Percentiles rank a stretch among this genome's conserved stretches.
Conservation (phyloP, 2,329 filamentous ascomycete genomes). For the Fusarium devonianum region DNA sequence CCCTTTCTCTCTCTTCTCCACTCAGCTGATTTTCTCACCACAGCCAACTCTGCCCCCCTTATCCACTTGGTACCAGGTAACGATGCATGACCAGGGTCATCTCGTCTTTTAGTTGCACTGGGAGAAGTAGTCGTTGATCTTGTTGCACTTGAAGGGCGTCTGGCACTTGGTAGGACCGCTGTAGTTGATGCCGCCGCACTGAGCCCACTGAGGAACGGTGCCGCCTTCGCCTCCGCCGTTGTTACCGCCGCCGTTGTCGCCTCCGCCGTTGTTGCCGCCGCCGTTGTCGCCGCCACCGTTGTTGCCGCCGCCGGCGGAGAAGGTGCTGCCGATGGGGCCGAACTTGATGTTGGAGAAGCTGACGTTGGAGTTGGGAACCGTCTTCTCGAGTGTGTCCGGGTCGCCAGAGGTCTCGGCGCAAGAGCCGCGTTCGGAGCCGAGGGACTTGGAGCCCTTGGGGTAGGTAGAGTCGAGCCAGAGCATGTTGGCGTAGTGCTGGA, state of each 20-base stretch:
- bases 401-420: conserved; percentile 61
- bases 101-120: conserved; percentile 50
- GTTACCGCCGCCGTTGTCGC: conserved; percentile 4
- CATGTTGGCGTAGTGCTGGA: conserved; percentile 68
- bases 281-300: neutral
- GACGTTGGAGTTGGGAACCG: conserved; percentile 57
- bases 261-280: neutral
- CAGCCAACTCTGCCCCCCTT: neutral
- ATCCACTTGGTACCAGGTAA: no score
- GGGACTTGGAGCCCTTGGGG: conserved; percentile 56
- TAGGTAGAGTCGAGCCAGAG: conserved; percentile 76
- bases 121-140: conserved; percentile 50
- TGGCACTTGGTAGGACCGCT: conserved; percentile 48
- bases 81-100: neutral
- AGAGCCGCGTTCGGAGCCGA: conserved; percentile 61
- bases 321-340: conserved; percentile 63
- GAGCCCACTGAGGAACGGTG: conserved; percentile 43
- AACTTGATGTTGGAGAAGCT: conserved; percentile 67
- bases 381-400: conserved; percentile 57
- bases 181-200: conserved; percentile 50
- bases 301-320: conserved; percentile 23
- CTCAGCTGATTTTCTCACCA: no score
- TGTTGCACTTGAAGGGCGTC: conserved; percentile 47
- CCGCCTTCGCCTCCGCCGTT: conserved; percentile 1
- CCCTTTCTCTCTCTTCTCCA: no score